Evolutionary conservation across 2,329 filamentous ascomycete genomes (phyloP), one percentile per base, ranked within the genome.

Genomic region (Talaromyces sp.): DNA sequence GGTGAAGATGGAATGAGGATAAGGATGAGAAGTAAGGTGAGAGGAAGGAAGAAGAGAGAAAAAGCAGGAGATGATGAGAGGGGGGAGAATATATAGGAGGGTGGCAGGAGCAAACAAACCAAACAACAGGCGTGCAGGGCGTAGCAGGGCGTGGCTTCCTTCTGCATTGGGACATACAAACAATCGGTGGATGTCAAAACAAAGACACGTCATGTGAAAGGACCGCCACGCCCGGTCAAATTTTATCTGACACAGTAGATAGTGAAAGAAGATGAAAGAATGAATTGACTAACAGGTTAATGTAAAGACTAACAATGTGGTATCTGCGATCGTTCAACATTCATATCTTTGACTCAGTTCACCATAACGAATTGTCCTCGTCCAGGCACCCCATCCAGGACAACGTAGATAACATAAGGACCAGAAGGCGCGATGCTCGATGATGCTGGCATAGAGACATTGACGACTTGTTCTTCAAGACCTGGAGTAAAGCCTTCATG

Each of bases 361-460:
- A 72, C 70, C 63, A 70, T 71, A 27, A 86, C 82, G 70, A 84
- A 84, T 70, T 84, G 81, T 1, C 84, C 84, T 65, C 84, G 71
- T 10, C 78, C 81, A 4, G 84, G 84, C 22, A 86, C 79, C 5
- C 84, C 84, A 70, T 86, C 82, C n/a, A 81, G 81, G 45, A 87
- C 75, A 51, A 87, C 81, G 70, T 86, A 89, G 22, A 88, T 72
- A 45, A 88, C 83, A 73, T 88, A 88, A 66, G 85, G 85, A 49
- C 86, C 86, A 11, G 86, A 83, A 59, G 86, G 86, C 19, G 83
- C 83, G 45, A 87, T 75, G 67, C 83, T 85, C 69, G 77, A 79
- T 70, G 82, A 84, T 1, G 85, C 83, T 53, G 86, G 86, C 74
- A 84, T 83, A 13, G 74, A 84, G 58, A 85, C 84, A 10, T 77